Evolutionary conservation across 164 flowering plant species (phyloP), one percentile per base, ranked within the genome.

Genomic region (Vitis rotundifolia): DNA sequence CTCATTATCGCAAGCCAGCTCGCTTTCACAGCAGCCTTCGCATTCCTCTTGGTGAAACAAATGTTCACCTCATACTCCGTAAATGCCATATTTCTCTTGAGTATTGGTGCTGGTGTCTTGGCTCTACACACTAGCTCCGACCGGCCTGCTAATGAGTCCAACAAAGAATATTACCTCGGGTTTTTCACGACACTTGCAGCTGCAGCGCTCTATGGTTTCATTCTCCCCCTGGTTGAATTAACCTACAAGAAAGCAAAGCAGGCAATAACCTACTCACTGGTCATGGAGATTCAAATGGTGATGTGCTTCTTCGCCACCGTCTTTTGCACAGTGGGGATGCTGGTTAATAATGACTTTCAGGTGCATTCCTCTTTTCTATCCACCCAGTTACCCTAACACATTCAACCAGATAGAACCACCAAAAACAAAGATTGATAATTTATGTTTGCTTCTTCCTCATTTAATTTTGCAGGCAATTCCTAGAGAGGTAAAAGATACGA

Each of bases 251-350:
- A 77, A 70, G 82, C 83, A 18, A 77, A 73, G 62, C 78, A 78
- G 68, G 64, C 57, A 0, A 56, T 86, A 6, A 78, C 74, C 1
- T 86, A 78, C 56, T 10, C 80, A 1, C 48, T 87, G 22, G 90
- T 88, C 2, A 47, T 87, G 78, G 88, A 88, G 84, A 49, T 77
- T 66, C 90, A 88, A 83, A 16, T 84, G 50, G 85, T 80, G 2
- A 71, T 88, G 69, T 76, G 78, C 44, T n/a, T 81, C 9, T 82
- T 81, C 68, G 90, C 90, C 13, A 79, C 90, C 13, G 28, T 48
- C 47, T 68, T 86, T 48, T 82, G 89, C 77, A 70, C 75, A 3
- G 69, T 82, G 0, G 90, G 92, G 10, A 88, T 88, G 90, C 29
- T 82, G 3, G 56, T 81, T 57, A 81, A 85, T 73, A 77, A 81